These are phyloP conservation scores for Euphorbia pulcherrima DNA, from an alignment of 345 rosid genomes.

Conservation along the genomic window DNA sequence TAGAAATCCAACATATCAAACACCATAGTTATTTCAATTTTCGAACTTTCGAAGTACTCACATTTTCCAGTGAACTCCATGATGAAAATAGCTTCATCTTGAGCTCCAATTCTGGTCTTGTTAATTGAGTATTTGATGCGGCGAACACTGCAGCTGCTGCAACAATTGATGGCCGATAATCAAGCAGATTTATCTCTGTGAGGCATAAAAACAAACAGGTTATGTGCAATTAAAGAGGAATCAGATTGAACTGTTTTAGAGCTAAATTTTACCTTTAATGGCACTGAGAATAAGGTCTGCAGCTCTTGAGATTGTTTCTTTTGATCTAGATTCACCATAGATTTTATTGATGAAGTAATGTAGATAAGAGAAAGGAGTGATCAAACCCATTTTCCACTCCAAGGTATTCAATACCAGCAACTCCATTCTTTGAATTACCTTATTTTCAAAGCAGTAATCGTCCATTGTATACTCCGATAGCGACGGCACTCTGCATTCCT, in stretches of 20 bases:
- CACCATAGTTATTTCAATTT: neutral
- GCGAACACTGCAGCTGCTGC: constrained; percentile 75
- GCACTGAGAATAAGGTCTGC: constrained; percentile 45
- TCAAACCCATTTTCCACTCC: constrained; percentile 66
- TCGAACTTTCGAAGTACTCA: constrained; percentile 23
- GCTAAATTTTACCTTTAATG: constrained; percentile 44
- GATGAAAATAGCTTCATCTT: constrained; percentile 48
- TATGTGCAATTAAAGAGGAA: neutral
- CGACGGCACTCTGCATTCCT: constrained; percentile 57
- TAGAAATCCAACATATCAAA: constrained; percentile 6
- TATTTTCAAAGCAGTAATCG: constrained; percentile 44
- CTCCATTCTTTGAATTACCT: constrained; percentile 64
- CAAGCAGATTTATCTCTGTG: constrained; percentile 56
- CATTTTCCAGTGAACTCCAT: constrained; percentile 50
- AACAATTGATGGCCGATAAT: constrained; percentile 60
- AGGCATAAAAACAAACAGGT: neutral
- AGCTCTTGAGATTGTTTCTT: constrained; percentile 39
- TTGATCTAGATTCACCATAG: constrained; percentile 26
- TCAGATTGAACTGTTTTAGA: no score
- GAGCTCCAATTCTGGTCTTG: constrained; percentile 45
- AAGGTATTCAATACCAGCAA: constrained; percentile 56
- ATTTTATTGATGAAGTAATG: constrained; percentile 50
- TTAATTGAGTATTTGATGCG: constrained; percentile 45
- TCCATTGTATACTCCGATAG: constrained; percentile 48
- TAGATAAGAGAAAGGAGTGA: constrained; percentile 74